A percentile compares a stretch with the other conserved stretches of the same genome.
These are phyloP conservation scores for Saccharomycopsis fodiens DNA, from an alignment of 805 yeast species.

Conservation along the genomic window DNA sequence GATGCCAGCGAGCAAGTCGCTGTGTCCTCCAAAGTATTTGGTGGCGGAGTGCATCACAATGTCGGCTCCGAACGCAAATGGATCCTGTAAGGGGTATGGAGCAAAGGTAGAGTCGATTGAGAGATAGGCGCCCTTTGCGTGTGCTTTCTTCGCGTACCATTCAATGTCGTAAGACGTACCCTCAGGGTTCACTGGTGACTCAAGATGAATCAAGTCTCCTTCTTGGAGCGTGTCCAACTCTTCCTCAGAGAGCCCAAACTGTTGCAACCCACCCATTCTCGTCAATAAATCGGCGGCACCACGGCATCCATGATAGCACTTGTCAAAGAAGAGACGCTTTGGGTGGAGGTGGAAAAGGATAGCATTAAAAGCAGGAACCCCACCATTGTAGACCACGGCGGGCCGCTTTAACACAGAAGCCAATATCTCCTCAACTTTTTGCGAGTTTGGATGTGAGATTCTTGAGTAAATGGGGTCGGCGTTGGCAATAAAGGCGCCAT, in stretches of 20 bases:
- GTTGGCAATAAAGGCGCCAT: conserved; percentile 23
- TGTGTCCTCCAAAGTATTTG: conserved; percentile 93
- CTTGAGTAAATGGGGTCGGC: conserved; percentile 57
- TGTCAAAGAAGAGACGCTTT: conserved; percentile 62
- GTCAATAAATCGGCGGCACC: conserved; percentile 58
- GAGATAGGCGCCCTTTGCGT: conserved; percentile 64
- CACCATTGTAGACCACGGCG: conserved; percentile 67
- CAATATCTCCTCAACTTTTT: conserved; percentile 59
- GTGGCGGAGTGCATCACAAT: conserved; percentile 90
- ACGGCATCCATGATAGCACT: conserved; percentile 81
- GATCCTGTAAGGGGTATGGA: conserved; percentile 82
- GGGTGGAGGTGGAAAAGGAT: conserved; percentile 67
- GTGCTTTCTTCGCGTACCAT: conserved; percentile 63
- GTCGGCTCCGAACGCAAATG: conserved; percentile 80
- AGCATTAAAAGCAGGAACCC: conserved; percentile 76
- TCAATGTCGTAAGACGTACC: conserved; percentile 60
- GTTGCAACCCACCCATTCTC: conserved; percentile 51
- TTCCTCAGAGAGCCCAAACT: conserved; percentile 36
- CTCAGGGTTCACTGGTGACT: conserved; percentile 83
- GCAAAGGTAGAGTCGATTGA: conserved; percentile 86
- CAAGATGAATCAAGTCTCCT: conserved; percentile 78
- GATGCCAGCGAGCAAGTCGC: conserved; percentile 80
- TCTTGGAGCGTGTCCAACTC: conserved; percentile 39
- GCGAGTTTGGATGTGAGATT: conserved; percentile 63
- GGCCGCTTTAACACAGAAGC: conserved; percentile 53